phyloP scores from a whole-genome alignment of 2,329 filamentous ascomycete genomes.

The Chaetomium olivaceum region DNA sequence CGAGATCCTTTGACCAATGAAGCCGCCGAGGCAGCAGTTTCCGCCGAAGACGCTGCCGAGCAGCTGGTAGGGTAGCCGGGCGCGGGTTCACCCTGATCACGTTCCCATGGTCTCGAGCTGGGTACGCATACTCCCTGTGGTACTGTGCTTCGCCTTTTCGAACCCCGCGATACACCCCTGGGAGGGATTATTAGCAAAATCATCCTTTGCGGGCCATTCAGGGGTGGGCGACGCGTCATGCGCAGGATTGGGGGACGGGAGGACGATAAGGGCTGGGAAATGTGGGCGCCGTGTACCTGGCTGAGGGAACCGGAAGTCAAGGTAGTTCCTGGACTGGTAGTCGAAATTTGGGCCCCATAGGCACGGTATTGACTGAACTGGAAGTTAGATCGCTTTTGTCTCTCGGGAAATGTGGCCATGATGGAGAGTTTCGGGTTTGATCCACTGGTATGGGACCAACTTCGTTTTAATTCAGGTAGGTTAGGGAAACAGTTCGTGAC shows the following conservation, averaged over 20 bases:
- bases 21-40: not conserved
- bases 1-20: not conserved
- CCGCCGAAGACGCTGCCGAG: not conserved
- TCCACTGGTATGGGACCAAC: too few relatives aligned
- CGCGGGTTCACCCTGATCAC: not conserved
- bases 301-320: not conserved
- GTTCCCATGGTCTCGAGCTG: not conserved
- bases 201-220: not conserved
- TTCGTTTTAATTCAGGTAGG: not conserved
- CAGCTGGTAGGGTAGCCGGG: not conserved
- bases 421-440: not conserved
- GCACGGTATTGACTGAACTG: not conserved
- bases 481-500: not conserved
- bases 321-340: not conserved
- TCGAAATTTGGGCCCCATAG: not conserved
- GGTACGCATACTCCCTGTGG: not conserved
- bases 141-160: not conserved
- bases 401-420: not conserved
- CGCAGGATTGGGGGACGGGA: not conserved
- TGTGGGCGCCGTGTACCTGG: not conserved
- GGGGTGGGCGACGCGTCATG: not conserved
- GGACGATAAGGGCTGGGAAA: not conserved
- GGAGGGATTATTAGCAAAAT: not conserved
- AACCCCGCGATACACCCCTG: not conserved
- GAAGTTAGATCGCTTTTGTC: not conserved